phyloP scores from a whole-genome alignment of 2,329 filamentous ascomycete species.

The Hypoxylon sp. region DNA sequence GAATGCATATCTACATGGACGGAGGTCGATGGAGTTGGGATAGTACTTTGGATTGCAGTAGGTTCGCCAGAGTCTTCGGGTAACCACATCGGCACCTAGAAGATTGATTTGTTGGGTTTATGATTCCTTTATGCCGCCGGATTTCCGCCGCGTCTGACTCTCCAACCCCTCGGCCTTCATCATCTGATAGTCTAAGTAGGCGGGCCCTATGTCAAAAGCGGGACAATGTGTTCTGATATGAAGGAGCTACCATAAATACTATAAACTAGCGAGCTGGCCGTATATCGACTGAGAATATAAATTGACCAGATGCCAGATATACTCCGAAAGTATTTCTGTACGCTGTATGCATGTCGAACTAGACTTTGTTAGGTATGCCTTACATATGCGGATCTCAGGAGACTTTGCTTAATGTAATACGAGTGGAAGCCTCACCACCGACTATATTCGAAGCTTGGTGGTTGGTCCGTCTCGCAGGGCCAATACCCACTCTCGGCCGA shows the following conservation, averaged over 20 bases:
- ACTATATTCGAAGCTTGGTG: conserved; percentile 10
- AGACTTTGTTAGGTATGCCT: background rate
- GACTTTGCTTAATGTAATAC: background rate
- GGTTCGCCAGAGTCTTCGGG: conserved; percentile 1
- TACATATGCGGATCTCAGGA: conserved; percentile 14
- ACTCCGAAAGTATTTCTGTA: background rate
- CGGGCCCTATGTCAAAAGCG: conserved; percentile 10
- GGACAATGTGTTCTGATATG: conserved; percentile 1
- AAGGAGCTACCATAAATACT: background rate
- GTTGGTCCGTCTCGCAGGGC: conserved; percentile 6
- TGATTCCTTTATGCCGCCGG: background rate
- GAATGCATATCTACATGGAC: conserved; percentile 1
- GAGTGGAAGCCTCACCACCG: conserved; percentile 6
- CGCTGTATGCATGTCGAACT: background rate
- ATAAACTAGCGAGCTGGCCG: background rate
- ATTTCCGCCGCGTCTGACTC: conserved; percentile 5
- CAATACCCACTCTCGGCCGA: conserved; percentile 14
- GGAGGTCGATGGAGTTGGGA: background rate
- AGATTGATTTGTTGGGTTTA: conserved; percentile 12
- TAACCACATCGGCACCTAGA: background rate
- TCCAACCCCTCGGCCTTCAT: background rate
- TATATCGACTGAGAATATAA: background rate
- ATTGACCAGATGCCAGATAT: background rate
- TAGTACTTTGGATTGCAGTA: background rate
- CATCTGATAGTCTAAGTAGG: conserved; percentile 7